Evolutionary conservation across 2,329 filamentous ascomycete species (phyloP).

Genomic region (Trichophyton schoenleinii): DNA sequence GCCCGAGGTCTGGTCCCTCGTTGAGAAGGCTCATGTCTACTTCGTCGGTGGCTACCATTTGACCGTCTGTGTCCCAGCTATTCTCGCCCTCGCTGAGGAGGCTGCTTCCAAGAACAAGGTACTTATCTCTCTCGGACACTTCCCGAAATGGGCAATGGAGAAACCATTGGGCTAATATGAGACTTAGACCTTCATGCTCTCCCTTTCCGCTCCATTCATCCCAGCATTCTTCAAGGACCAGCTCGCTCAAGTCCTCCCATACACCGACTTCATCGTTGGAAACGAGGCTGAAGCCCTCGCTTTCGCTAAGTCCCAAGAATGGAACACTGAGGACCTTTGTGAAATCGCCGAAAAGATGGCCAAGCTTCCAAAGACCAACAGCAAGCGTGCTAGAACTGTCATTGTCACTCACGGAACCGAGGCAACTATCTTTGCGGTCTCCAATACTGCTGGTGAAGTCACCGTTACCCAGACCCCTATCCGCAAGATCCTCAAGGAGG

Average conservation of each 20-base stretch:
- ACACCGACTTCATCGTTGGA: constrained; percentile 92
- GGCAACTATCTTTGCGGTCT: constrained; percentile 68
- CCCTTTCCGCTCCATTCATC: constrained; percentile 91
- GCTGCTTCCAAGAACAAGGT: constrained; percentile 80
- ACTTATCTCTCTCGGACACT: constrained; percentile 8
- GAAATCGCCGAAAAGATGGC: constrained; percentile 79
- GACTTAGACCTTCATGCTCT: constrained; percentile 62
- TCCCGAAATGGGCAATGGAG: neutral
- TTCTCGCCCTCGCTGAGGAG: constrained; percentile 79
- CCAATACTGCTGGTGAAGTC: constrained; percentile 52
- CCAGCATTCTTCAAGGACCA: constrained; percentile 95
- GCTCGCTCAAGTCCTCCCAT: constrained; percentile 71
- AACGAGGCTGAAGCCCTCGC: constrained; percentile 91
- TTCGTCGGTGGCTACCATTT: constrained; percentile 96
- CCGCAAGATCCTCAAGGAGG: constrained; percentile 58
- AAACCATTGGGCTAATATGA: neutral
- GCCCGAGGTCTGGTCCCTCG: constrained; percentile 81
- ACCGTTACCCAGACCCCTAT: constrained; percentile 68
- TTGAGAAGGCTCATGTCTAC: constrained; percentile 75
- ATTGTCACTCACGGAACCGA: constrained; percentile 93
- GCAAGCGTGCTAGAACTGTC: constrained; percentile 66
- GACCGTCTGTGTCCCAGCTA: constrained; percentile 85
- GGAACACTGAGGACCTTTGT: constrained; percentile 63
- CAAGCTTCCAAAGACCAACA: constrained; percentile 84
- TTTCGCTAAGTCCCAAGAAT: constrained; percentile 70